Conservation (phyloP, 2,329 filamentous ascomycete genomes). For the Cordyceps sp. region DNA sequence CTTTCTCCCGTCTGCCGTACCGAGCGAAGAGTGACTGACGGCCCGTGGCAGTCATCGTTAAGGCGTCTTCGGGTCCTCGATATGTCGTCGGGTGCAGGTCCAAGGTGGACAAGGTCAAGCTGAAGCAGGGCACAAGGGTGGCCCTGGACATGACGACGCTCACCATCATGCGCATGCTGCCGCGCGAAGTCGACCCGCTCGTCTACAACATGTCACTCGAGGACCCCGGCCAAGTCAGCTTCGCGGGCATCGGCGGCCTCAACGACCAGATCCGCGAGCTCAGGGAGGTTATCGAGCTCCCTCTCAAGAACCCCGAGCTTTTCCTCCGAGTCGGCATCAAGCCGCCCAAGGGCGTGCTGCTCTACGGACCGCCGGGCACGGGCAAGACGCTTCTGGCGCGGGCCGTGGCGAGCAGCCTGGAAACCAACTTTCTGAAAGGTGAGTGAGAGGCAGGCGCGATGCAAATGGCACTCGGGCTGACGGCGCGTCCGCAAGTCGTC, state of each 20-base stretch:
- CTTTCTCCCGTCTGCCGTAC: too few relatives aligned
- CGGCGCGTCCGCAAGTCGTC: constrained; percentile 46
- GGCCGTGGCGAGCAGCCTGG: constrained; percentile 87
- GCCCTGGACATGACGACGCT: constrained; percentile 98
- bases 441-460: neutral
- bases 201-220: constrained; percentile 99
- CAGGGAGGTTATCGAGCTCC: constrained; percentile 92
- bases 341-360: constrained; percentile 88
- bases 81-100: constrained; percentile 97
- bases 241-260: constrained; percentile 89
- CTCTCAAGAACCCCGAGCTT: constrained; percentile 95
- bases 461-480: constrained; percentile 6
- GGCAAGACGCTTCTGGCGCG: constrained; percentile 90
- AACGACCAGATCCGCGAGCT: constrained; percentile 98
- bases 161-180: constrained; percentile 99
- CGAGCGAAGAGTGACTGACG: too few relatives aligned
- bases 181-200: constrained; percentile 91
- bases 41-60: constrained; percentile 69
- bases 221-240: constrained; percentile 93
- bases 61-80: constrained; percentile 89
- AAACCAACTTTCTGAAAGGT: constrained; percentile 98
- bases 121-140: constrained; percentile 96
- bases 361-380: constrained; percentile 92
- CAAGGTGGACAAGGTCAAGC: constrained; percentile 91
- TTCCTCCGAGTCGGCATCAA: constrained; percentile 97